Evolutionary conservation across 1,284 basidiomycete species (phyloP), one percentile per base, ranked within the genome.

Genomic region (Apiotrichum gracile): DNA sequence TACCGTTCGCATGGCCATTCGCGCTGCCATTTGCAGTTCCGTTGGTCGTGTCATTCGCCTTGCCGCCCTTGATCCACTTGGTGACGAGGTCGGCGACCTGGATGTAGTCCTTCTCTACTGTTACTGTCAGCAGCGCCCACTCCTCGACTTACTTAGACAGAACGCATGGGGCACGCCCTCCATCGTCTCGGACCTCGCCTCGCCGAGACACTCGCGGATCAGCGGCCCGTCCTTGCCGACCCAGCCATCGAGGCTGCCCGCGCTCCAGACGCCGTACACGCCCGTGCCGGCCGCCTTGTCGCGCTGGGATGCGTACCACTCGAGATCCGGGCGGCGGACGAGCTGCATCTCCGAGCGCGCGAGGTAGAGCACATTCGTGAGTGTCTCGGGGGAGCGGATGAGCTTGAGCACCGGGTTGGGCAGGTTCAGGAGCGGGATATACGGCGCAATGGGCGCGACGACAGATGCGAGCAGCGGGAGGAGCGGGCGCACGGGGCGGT

Each of bases 121-220:
- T 10, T 10, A 14, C 10, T 31, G 31, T 31, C 9, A 31, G 31
- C 16, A 31, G 31, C 31, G 10, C 3, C 5, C 31, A 14, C 31
- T 31, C 9, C 31, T 13, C 12, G 1, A 65, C 69, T 66, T 33
- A 73, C 71, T 59, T 10, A 72, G 51, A 38, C 68, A 70, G 42
- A 71, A 73, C 26, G 70, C 70, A 55, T 73, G 71, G 9, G 68
- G 70, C 6, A 70, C 62, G 2, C 59, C 60, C 26, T 69, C 54
- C 10, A 71, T 45, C 6, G 61, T n/a, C 26, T 52, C 50, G 13
- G 61, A 63, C 27, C 69, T 43, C 50, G 41, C 58, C 59, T 42
- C 56, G 5, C 70, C 68, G n/a, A 73, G 53, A 9, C 50, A 52
- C 2, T 62, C 61, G 22, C 55, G 60, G 9, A 70, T 60, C 37